Conservation (phyloP, 768 basidiomycete species). For the Rhodocollybia butyracea region DNA sequence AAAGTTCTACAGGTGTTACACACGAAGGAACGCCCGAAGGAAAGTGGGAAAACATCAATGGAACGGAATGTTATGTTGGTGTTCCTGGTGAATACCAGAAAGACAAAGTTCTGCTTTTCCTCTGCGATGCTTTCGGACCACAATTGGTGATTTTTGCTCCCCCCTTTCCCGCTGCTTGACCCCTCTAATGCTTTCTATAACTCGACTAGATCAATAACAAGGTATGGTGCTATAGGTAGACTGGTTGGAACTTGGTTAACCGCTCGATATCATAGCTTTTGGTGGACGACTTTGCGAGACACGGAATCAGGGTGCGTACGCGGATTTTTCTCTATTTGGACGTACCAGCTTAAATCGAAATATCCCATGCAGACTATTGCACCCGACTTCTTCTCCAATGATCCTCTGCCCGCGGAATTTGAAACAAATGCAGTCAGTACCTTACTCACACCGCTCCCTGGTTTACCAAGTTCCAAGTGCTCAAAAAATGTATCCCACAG, state of each 20-base stretch:
- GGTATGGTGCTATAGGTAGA: too few relatives aligned
- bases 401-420: constrained; percentile 10
- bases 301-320: constrained; percentile 11
- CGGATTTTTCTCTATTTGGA: background rate
- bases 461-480: background rate
- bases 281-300: constrained; percentile 12
- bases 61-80: constrained; percentile 36
- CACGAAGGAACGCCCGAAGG: constrained; percentile 16
- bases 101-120: constrained; percentile 36
- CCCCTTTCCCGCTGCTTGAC: background rate
- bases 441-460: background rate
- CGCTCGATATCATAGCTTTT: constrained; percentile 1
- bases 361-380: constrained; percentile 7
- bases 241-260: background rate
- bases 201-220: too few relatives aligned
- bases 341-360: background rate
- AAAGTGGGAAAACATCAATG: constrained; percentile 32
- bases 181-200: too few relatives aligned
- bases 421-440: background rate
- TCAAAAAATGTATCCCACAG: background rate
- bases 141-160: constrained; percentile 27
- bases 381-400: constrained; percentile 10
- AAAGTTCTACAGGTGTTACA: background rate
- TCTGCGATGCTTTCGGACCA: constrained; percentile 37
- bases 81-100: constrained; percentile 36